Evolutionary conservation across 148 eudicot species (phyloP), one percentile per base, ranked within the genome.

Genomic region (Chenopodium berlandieri): DNA sequence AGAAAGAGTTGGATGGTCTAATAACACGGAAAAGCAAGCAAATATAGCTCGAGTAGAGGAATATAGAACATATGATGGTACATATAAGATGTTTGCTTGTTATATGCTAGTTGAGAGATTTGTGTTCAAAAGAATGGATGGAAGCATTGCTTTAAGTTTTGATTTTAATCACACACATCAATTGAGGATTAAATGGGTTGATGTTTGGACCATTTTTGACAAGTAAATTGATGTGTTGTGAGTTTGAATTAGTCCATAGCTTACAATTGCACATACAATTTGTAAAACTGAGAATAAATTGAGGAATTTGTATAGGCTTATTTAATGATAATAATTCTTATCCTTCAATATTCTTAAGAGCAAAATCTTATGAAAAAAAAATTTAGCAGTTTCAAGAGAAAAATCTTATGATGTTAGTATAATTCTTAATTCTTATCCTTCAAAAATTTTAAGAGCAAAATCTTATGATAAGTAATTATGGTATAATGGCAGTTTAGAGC

Each of bases 61-160:
- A 46, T 80, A 63, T 77, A 66, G 11, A 9, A 16, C 56, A 13
- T 9, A 13, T 50, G 60, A 22, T 4, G 73, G 25, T 78, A 82
- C 67, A 2, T 90, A 90, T 90, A 83, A 76, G 65, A 90, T 25
- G 60, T 85, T 86, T 80, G 90, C 86, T 17, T 90, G 90, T 67
- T 89, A 88, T 84, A 80, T 89, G 62, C 79, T 88, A 80, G 87
- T 89, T 47, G 92, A 89, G 81, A 87, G 89, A 25, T 89, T 88
- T 81, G 82, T 83, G 12, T 64, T 88, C 65, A 85, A 80, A 66
- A 86, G 91, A 71, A 84, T 84, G 90, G 90, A 89, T 84, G 90
- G 85, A 13, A 84, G 88, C 75, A 80, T 88, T 85, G 81, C 74
- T 31, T 44, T 88, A n/a, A 87, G 64, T 6, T 88, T 77, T 79